Evolutionary conservation across 306 rosid species (phyloP), one percentile per base, ranked within the genome.

Genomic region (Arachis stenosperma): DNA sequence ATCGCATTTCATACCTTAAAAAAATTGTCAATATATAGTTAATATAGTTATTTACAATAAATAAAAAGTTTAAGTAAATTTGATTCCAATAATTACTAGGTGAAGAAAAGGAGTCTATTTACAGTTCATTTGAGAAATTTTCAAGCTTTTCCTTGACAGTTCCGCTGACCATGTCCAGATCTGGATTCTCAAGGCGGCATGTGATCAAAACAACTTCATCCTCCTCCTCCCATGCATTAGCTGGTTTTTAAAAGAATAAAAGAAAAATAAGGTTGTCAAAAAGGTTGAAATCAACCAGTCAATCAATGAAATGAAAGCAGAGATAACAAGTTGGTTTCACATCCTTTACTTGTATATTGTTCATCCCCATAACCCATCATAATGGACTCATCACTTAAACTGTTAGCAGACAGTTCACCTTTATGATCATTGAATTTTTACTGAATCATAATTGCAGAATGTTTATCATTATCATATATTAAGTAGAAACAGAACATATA

Each of bases 141-240:
- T 85, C 90, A 69, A 88, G 91, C 86, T 91, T 88, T 74, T 89
- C 89, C 74, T 93, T 91, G 82, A 83, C 81, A 43, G 65, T 46
- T 29, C 97, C 96, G 33, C 81, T 73, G 61, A 88, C 88, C 84
- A 79, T 55, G 83, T 91, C 97, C 81, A 94, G 75, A 42, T 91
- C 82, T 29, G 71, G 90, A 73, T 91, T 89, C 86, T 89, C 69
- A 46, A 89, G 60, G 59, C 96, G 98, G 83, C 97, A 89, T 3
- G 98, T 89, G 82, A 91, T 88, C 76, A 94, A 60, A 84, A 94
- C 96, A 79, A 94, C 85, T 75, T 89, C 98, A n/a, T 94, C 96
- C 63, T 69, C 98, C 68, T 94, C 98, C 91, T 94, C 98, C 98
- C 98, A 94, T 44, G 97, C 98, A 84, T 94, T 94, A 73, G 97